Base-by-base conservation (phyloP, 2,329 filamentous ascomycete species). In the Coniochaeta sp. region DNA sequence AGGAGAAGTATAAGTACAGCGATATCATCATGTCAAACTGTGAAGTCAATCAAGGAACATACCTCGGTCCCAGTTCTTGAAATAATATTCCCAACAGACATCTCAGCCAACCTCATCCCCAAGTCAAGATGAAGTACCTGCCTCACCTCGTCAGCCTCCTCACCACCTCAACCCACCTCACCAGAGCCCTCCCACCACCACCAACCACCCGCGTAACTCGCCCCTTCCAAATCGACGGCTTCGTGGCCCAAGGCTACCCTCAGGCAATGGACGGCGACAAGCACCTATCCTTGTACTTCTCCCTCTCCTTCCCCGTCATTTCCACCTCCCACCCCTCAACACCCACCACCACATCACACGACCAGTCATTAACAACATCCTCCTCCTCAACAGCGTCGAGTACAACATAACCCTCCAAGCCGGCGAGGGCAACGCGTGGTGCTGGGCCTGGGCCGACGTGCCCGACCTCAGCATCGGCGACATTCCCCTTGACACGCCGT, bases 161-260 rank as follows among this genome's bases (percentile, higher is more conserved):
- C 3, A 24, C 12, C 38, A 18, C 20, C 38, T 42, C 4, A 6
- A 4, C 10, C 22, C 38, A 26, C 38, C 2, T 42, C 4, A 12
- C 38, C 8, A 42, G 18, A 3, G 38, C 38, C 3, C 4, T 10
- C 4, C 35, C 18, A 10, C 38, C 38, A 14, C 38, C 18, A 24
- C n/a, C 20, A 16, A 26, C 14, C 38, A 24, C 14, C 20, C 38
- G 38, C 18, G n/a, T n/a, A n/a, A n/a, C n/a, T n/a, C n/a, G n/a
- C n/a, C 45, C 45, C 26, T 51, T 51, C 28, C 49, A 32, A 27
- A 46, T 51, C 38, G 33, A 46, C 26, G 49, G 40, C 18, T 51
- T 51, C 20, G 38, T n/a, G 20, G 33, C 49, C 3, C 20, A 45
- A 12, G 49, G 38, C 26, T 51, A 51, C 35, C 49, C 49, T 24